Conservation (phyloP, 495 filamentous ascomycete species). For the Podospora comata region DNA sequence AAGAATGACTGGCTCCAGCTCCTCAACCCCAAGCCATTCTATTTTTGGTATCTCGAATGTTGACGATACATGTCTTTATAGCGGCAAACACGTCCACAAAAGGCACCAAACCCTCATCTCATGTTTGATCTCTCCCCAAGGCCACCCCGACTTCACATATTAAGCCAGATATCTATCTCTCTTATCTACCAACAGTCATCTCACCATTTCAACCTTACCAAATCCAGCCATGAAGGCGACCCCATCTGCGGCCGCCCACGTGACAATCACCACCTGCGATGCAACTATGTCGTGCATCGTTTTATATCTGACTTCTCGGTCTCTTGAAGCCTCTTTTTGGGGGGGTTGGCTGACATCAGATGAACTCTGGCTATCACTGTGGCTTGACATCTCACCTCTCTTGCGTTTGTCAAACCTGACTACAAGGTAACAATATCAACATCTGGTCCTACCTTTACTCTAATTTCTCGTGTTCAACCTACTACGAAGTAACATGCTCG, state of each 20-base stretch:
- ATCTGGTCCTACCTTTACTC: too few relatives aligned
- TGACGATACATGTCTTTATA: too few relatives aligned
- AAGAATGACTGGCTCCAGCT: not conserved
- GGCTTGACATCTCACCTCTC: too few relatives aligned
- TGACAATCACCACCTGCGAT: constrained; percentile 34
- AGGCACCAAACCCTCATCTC: too few relatives aligned
- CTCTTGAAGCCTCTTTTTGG: not conserved
- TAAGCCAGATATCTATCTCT: not conserved
- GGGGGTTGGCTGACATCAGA: too few relatives aligned
- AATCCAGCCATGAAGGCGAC: not conserved
- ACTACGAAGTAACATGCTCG: too few relatives aligned
- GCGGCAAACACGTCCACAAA: too few relatives aligned
- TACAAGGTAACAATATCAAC: too few relatives aligned
- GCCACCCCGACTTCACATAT: not conserved
- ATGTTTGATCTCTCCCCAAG: too few relatives aligned
- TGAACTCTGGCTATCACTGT: too few relatives aligned
- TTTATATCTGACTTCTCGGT: constrained; percentile 14
- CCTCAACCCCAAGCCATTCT: not conserved
- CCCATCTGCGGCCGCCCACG: constrained; percentile 26
- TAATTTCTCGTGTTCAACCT: too few relatives aligned
- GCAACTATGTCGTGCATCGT: constrained; percentile 41
- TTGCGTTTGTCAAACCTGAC: too few relatives aligned
- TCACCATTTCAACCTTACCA: not conserved
- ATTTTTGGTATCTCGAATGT: not conserved
- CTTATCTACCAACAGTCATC: not conserved